These are phyloP conservation scores for Nicotiana benthamiana DNA, from an alignment of 257 asterid genomes.

Conservation along the genomic window DNA sequence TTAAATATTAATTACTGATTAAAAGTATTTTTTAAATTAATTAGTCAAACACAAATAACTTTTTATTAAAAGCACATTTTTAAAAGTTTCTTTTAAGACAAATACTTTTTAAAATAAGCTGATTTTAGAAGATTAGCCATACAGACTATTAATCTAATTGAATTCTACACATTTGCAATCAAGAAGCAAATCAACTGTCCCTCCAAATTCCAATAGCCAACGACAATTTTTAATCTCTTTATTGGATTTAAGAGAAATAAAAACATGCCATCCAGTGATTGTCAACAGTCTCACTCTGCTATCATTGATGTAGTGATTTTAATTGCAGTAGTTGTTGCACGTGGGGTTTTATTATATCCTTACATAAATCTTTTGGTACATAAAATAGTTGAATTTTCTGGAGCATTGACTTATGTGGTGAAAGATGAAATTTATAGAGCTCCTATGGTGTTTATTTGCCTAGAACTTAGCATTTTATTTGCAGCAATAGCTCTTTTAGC, in stretches of 20 bases:
- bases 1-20: too few species aligned
- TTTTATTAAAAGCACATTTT: too few species aligned
- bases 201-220: too few species aligned
- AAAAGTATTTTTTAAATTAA: too few species aligned
- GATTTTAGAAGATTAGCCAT: too few species aligned
- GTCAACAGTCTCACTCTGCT: conserved; percentile 61
- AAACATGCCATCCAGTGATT: conserved; percentile 23
- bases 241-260: conserved; percentile 34
- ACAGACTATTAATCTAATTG: too few species aligned
- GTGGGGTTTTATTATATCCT: conserved; percentile 62
- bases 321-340: conserved; percentile 67
- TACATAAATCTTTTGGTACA: conserved; percentile 29
- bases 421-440: conserved; percentile 56
- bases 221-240: too few species aligned
- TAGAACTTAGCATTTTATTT: conserved; percentile 58
- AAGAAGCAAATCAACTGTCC: neutral
- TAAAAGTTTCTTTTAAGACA: too few species aligned
- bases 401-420: conserved; percentile 43
- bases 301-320: conserved; percentile 56
- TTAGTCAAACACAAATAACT: too few species aligned
- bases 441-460: conserved; percentile 67
- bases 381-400: conserved; percentile 33
- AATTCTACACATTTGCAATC: neutral
- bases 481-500: conserved; percentile 53
- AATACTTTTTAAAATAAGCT: too few species aligned